Evolutionary conservation across 257 asterid species (phyloP).

Genomic region (Solanum verrucosum): DNA sequence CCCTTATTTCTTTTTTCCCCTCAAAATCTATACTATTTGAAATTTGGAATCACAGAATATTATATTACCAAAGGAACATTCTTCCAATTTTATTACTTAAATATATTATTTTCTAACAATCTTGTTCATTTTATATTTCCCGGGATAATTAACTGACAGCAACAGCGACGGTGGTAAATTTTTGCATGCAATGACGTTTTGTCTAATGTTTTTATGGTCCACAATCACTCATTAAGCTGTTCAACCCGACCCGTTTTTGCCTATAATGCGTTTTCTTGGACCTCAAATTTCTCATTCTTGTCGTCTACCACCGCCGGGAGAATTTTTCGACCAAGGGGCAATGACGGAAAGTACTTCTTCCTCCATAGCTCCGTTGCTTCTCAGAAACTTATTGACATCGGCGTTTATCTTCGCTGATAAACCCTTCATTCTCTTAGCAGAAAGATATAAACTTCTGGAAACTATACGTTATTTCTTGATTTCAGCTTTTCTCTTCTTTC

Average conservation of each 20-base stretch:
- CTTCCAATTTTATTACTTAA: background rate
- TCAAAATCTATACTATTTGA: background rate
- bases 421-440: conserved; percentile 26
- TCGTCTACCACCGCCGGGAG: conserved; percentile 7
- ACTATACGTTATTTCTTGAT: conserved; percentile 27
- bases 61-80: background rate
- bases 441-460: conserved; percentile 28
- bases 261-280: background rate
- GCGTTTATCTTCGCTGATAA: conserved; percentile 40
- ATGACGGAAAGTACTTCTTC: background rate
- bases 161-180: background rate
- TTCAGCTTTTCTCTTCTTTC: conserved; percentile 45
- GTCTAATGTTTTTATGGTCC: background rate
- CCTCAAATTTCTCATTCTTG: background rate
- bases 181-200: background rate
- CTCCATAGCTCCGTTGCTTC: conserved; percentile 46
- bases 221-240: background rate
- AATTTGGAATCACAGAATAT: background rate
- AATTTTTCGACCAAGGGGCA: conserved; percentile 12
- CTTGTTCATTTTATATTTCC: background rate
- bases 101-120: background rate
- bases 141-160: background rate
- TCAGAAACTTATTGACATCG: conserved; percentile 39
- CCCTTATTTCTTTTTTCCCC: background rate
- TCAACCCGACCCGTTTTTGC: background rate